Evolutionary conservation across 805 yeast genomes (phyloP), one percentile per base, ranked within the genome.

Genomic region (Starmerella ratchasimensis): DNA sequence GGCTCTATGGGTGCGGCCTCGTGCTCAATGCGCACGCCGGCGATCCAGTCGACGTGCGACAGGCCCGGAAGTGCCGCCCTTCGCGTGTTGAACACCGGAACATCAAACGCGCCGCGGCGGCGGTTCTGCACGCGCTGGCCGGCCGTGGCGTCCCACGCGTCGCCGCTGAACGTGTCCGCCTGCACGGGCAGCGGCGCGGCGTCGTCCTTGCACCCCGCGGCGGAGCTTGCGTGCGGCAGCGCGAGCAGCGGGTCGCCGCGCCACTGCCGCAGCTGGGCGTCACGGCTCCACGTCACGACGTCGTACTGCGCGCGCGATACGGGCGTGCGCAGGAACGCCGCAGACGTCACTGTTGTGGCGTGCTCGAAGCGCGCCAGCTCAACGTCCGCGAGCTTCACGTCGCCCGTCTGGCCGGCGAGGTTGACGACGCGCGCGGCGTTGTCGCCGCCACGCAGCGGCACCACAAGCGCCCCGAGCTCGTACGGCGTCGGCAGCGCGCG

Each of bases 261-360:
- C 96, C 96, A 88, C 33, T 86, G 59, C 43, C 86, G 65, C 41
- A 90, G 61, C 53, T 82, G 93, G 47, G 76, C 72, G 54, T 90
- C 97, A 36, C 80, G 75, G 1, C 93, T 77, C 96, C 97, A 88
- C 0, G 97, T 82, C 1, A 90, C 88, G 34, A 90, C 57, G 56
- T 90, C 97, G 53, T 72, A 90, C 42, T 86, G 94, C 38, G 88
- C 64, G 60, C 31, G 22, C 13, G 41, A 29, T 7, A 9, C 1
- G 18, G 81, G 83, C 47, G 75, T 76, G 11, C 69, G 50, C 46
- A 97, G 65, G 94, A 95, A 88, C 1, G 84, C 61, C 52, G 88
- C 84, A 53, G 90, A 97, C 28, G 76, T 77, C 14, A 90, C 77
- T 1, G 90, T 79, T 34, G 79, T 93, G 1, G 71, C 65, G 53